Conservation (phyloP, 108 stramenopile genomes). For the Pseudonitzschia multistriata region DNA sequence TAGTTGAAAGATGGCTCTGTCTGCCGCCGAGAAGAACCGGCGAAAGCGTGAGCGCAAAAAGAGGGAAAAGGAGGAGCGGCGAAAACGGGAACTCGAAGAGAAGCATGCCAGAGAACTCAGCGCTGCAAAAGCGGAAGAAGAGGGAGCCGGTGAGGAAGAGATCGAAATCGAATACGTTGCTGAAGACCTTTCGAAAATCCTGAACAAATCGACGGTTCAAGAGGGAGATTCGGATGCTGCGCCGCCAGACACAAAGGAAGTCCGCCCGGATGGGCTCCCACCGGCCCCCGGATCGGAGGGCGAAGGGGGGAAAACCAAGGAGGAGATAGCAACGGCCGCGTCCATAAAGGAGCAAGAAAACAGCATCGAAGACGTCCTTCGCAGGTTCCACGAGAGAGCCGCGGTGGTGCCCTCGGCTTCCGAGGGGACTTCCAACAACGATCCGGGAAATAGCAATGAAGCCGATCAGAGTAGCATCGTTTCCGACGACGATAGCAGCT, state of each 20-base stretch:
- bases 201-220: background rate
- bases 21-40: slow-evolving; percentile 75
- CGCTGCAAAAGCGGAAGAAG: background rate
- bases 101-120: slow-evolving; percentile 14
- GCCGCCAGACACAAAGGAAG: background rate
- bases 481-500: slow-evolving; percentile 27
- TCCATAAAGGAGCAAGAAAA: slow-evolving; percentile 20
- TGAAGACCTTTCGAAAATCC: slow-evolving; percentile 32
- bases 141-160: slow-evolving; percentile 18
- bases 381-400: slow-evolving; percentile 61
- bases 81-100: slow-evolving; percentile 28
- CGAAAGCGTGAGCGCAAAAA: slow-evolving; percentile 89
- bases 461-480: slow-evolving; percentile 20
- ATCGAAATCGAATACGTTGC: slow-evolving; percentile 78
- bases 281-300: slow-evolving; percentile 8
- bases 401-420: slow-evolving; percentile 30
- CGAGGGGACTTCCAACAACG: slow-evolving; percentile 46
- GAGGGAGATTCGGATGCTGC: background rate
- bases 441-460: slow-evolving; percentile 13
- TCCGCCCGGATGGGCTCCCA: slow-evolving; percentile 31
- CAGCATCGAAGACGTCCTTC: slow-evolving; percentile 48
- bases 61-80: slow-evolving; percentile 39
- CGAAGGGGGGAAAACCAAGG: background rate
- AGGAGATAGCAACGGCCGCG: slow-evolving; percentile 1
- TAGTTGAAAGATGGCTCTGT: slow-evolving; percentile 70